A percentile compares a stretch with the other conserved stretches of the same genome.
Conservation (phyloP, 148 eudicot genomes). For the Talinum fruticosum region DNA sequence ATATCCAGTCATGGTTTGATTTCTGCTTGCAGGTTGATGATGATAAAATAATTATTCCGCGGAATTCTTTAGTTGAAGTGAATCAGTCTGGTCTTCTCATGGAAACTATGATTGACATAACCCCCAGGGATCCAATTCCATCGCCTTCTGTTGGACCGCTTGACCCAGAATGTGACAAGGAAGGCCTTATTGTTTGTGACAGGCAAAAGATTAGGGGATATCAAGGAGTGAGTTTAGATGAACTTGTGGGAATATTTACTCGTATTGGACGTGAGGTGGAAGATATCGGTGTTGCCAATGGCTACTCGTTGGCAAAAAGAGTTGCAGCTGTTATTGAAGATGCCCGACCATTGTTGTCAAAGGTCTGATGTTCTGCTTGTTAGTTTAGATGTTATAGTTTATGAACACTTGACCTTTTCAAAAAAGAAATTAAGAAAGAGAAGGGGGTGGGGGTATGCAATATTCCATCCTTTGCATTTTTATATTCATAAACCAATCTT, state of each 20-base stretch:
- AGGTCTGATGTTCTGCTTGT: conserved; percentile 58
- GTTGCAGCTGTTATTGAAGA: conserved; percentile 78
- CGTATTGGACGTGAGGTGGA: conserved; percentile 92
- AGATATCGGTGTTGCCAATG: conserved; percentile 77
- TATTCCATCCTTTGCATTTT: neutral
- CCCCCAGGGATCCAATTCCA: conserved; percentile 86
- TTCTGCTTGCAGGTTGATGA: conserved; percentile 71
- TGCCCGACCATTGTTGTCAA: conserved; percentile 67
- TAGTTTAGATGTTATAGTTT: conserved; percentile 4
- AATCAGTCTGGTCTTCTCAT: conserved; percentile 97
- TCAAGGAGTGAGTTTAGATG: conserved; percentile 96
- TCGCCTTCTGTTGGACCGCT: conserved; percentile 75
- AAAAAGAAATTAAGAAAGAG: neutral
- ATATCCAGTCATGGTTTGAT: neutral
- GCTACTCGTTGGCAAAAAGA: conserved; percentile 62
- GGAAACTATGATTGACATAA: conserved; percentile 95
- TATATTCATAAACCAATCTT: no score
- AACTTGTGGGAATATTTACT: conserved; percentile 84
- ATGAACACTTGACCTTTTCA: neutral
- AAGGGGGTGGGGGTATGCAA: neutral
- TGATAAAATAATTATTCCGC: conserved; percentile 79
- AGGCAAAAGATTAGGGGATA: conserved; percentile 72
- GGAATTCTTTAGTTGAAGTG: conserved; percentile 86
- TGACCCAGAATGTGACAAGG: conserved; percentile 68
- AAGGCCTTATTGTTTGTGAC: conserved; percentile 87